These are phyloP conservation scores for Baudoinia panamericana DNA, from an alignment of 495 filamentous ascomycete species.

Conservation along the genomic window DNA sequence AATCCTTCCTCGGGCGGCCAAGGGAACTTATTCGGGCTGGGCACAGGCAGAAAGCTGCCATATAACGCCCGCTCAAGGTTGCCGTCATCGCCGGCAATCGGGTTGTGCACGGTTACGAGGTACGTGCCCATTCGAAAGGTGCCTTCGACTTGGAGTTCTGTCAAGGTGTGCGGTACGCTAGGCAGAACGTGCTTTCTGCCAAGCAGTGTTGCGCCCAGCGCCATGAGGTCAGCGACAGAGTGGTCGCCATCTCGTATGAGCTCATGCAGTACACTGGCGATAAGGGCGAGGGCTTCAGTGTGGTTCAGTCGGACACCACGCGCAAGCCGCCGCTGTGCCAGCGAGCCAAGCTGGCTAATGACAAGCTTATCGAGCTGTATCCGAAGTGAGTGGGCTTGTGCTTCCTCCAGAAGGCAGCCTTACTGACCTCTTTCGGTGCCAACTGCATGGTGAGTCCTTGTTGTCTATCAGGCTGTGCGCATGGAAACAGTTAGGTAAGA, in stretches of 20 bases:
- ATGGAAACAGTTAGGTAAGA: conserved; percentile 15
- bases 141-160: conserved; percentile 84
- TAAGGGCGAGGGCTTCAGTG: conserved; percentile 86
- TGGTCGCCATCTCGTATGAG: conserved; percentile 95
- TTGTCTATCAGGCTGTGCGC: not conserved
- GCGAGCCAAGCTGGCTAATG: conserved; percentile 75
- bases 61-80: conserved; percentile 78
- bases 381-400: not conserved
- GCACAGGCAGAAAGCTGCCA: conserved; percentile 81
- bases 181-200: conserved; percentile 89
- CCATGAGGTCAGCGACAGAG: conserved; percentile 85
- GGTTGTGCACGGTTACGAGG: conserved; percentile 87
- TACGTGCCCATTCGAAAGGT: conserved; percentile 87
- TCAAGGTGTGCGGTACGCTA: conserved; percentile 59
- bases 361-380: conserved; percentile 85
- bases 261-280: conserved; percentile 81
- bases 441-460: conserved; percentile 52
- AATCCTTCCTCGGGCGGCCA: conserved; percentile 48
- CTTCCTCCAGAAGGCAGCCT: not conserved
- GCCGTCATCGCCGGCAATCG: conserved; percentile 76
- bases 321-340: conserved; percentile 82
- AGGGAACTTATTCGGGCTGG: conserved; percentile 47
- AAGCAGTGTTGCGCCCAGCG: conserved; percentile 78
- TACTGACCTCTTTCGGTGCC: conserved; percentile 67
- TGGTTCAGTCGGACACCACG: conserved; percentile 84